Evolutionary conservation across 1,139 yeast genomes (phyloP).

Genomic region (Candida tetrigidarum): DNA sequence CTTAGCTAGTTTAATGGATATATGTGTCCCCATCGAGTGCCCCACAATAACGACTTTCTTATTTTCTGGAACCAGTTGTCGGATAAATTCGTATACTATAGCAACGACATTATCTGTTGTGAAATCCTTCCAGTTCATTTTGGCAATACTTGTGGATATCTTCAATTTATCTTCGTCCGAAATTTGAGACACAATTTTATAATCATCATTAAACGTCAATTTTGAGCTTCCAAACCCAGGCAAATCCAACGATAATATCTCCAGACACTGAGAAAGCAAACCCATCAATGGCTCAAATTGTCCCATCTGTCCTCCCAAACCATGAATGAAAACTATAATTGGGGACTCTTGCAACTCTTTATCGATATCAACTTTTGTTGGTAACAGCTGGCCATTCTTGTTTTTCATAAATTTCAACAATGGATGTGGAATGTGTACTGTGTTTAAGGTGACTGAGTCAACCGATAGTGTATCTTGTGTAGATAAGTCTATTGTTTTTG

Average conservation of each 20-base stretch:
- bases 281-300: conserved; percentile 73
- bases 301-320: conserved; percentile 77
- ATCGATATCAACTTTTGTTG: conserved; percentile 27
- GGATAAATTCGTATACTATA: conserved; percentile 44
- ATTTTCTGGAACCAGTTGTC: conserved; percentile 41
- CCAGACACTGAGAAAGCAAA: conserved; percentile 66
- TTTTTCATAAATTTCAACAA: conserved; percentile 50
- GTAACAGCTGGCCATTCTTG: conserved; percentile 28
- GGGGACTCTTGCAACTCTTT: conserved; percentile 55
- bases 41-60: conserved; percentile 63
- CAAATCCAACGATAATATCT: conserved; percentile 64
- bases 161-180: conserved; percentile 27
- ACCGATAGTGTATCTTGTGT: conserved; percentile 29
- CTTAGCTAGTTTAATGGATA: conserved; percentile 53
- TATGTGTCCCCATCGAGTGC: conserved; percentile 77
- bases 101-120: conserved; percentile 53
- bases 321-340: conserved; percentile 65
- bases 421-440: conserved; percentile 60
- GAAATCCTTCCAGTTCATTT: conserved; percentile 49
- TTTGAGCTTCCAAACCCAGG: conserved; percentile 77
- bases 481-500: conserved; percentile 39
- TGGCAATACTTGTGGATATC: conserved; percentile 33
- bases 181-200: conserved; percentile 28
- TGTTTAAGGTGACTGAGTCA: conserved; percentile 39
- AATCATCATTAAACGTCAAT: conserved; percentile 19